Conservation (phyloP, 306 rosid species). For the Boehmeria nivea region DNA sequence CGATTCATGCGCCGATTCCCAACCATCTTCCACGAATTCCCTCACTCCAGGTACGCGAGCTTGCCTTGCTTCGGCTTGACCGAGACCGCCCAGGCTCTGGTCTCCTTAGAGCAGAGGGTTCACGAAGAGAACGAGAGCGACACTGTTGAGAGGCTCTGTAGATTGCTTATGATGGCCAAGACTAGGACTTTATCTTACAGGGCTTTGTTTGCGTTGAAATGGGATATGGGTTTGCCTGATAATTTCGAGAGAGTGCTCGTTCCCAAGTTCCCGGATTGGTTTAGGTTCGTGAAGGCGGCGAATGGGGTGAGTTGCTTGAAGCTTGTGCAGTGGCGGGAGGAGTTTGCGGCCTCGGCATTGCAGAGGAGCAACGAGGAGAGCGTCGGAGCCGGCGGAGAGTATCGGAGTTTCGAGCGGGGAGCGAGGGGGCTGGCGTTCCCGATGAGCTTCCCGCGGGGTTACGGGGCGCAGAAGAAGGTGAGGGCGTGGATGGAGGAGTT, state of each 20-base stretch:
- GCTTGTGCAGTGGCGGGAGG: constrained; percentile 51
- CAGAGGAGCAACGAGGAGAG: constrained; percentile 49
- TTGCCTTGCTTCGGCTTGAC: constrained; percentile 71
- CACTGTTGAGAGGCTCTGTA: constrained; percentile 49
- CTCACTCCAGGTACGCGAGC: constrained; percentile 66
- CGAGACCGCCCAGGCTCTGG: constrained; percentile 56
- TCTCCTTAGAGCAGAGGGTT: constrained; percentile 53
- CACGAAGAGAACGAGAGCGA: constrained; percentile 47
- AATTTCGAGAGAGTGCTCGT: constrained; percentile 53
- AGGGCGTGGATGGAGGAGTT: constrained; percentile 90
- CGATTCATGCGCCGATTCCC: constrained; percentile 93
- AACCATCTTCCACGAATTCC: constrained; percentile 73
- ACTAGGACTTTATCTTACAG: constrained; percentile 42
- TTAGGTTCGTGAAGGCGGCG: constrained; percentile 41
- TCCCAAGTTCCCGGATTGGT: constrained; percentile 52
- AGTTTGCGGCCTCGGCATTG: constrained; percentile 62
- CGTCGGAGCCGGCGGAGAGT: constrained; percentile 21
- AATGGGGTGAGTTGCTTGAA: constrained; percentile 43
- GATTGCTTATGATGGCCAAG: constrained; percentile 72
- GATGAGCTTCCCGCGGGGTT: constrained; percentile 82
- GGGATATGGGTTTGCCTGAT: constrained; percentile 89
- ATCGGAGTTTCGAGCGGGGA: constrained; percentile 69
- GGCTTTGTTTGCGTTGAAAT: constrained; percentile 53
- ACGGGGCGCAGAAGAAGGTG: constrained; percentile 79
- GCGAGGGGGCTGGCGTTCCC: constrained; percentile 57